Percentiles rank a stretch among this genome's conserved stretches.
phyloP scores from a whole-genome alignment of 306 rosid genomes.

The Prosopis cineraria region DNA sequence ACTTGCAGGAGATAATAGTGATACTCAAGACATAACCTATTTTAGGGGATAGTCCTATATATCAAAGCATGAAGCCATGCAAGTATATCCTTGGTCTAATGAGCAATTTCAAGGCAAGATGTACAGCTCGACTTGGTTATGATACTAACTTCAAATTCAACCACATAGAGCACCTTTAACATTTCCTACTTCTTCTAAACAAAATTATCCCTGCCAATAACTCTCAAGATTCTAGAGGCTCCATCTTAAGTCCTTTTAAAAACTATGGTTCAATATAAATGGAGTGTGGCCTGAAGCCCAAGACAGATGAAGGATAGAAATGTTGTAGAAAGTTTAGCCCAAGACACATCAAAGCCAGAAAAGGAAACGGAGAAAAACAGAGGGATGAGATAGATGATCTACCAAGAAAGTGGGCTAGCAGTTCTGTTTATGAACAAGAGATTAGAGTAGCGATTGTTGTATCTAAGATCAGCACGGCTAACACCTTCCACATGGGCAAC shows the following conservation, averaged over 20 bases:
- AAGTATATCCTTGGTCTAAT: neutral
- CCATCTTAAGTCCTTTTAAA: neutral
- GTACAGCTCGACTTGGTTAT: neutral
- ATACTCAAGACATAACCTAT: neutral
- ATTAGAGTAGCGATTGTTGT: slow-evolving; percentile 61
- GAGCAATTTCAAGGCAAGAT: neutral
- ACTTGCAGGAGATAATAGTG: neutral
- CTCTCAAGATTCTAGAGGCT: neutral
- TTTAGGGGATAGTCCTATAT: neutral
- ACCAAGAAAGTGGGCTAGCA: slow-evolving; percentile 92
- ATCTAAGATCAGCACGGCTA: slow-evolving; percentile 62
- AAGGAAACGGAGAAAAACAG: neutral
- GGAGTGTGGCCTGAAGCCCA: neutral
- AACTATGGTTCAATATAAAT: slow-evolving; percentile 1
- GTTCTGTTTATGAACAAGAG: slow-evolving; percentile 89
- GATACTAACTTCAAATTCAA: neutral
- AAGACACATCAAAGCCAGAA: no score
- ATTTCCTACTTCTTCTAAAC: slow-evolving; percentile 5
- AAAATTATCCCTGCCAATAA: neutral
- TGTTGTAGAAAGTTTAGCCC: neutral
- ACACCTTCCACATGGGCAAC: slow-evolving; percentile 66
- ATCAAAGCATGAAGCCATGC: neutral
- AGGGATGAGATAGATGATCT: slow-evolving; percentile 21
- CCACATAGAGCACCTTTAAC: neutral
- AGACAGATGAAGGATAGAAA: neutral